Percentiles rank a stretch among this genome's conserved stretches.
Conservation (phyloP, 306 rosid genomes). For the Vicia faba region DNA sequence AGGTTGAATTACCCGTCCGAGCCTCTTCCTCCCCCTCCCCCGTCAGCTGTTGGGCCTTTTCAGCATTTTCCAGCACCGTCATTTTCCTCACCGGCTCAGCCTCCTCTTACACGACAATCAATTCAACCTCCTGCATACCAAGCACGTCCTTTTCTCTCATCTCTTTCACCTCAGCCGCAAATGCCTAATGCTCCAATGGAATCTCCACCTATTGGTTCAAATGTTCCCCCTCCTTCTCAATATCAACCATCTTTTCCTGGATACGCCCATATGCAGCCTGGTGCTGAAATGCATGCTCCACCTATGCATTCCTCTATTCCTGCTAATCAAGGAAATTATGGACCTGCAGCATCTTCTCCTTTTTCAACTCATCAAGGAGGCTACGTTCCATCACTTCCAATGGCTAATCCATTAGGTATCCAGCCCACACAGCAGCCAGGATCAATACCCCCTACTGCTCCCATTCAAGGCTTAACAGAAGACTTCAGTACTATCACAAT, state of each 20-base stretch:
- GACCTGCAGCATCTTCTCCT: conserved; percentile 55
- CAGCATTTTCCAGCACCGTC: conserved; percentile 65
- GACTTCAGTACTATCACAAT: conserved; percentile 83
- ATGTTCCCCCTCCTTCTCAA: conserved; percentile 48
- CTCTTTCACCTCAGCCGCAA: conserved; percentile 55
- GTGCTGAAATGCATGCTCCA: conserved; percentile 58
- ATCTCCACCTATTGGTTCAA: conserved; percentile 46
- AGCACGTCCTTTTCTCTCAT: conserved; percentile 42
- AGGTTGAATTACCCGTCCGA: conserved; percentile 81
- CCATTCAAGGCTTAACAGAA: conserved; percentile 77
- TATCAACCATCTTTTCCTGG: conserved; percentile 75
- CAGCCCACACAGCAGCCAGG: conserved; percentile 65
- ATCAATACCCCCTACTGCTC: conserved; percentile 60
- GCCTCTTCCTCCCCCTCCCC: conserved; percentile 57
- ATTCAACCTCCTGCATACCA: conserved; percentile 40
- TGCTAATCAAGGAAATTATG: conserved; percentile 58
- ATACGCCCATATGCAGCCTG: conserved; percentile 56
- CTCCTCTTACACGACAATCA: conserved; percentile 45
- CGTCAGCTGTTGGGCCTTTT: conserved; percentile 49
- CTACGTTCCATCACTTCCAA: conserved; percentile 55
- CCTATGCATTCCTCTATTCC: conserved; percentile 58
- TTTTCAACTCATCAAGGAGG: conserved; percentile 65
- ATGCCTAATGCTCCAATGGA: conserved; percentile 73
- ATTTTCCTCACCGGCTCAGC: conserved; percentile 49
- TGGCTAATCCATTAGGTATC: conserved; percentile 60